Percentiles rank a stretch among this genome's conserved stretches.
Conservation (phyloP, 805 yeast species). For the Sungouiella thailandica region DNA sequence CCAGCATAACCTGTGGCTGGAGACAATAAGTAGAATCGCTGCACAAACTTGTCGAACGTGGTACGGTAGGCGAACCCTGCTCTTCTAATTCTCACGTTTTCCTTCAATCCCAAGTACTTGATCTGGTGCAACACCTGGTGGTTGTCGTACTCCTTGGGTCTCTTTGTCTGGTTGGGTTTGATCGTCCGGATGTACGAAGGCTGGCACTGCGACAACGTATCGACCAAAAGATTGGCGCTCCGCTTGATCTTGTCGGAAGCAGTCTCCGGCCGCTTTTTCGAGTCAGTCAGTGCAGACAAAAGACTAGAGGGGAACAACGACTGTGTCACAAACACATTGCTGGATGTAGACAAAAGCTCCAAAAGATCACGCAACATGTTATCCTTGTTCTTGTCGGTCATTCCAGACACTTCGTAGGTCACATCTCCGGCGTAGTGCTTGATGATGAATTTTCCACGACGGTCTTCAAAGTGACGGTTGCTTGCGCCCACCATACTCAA, state of each 20-base stretch:
- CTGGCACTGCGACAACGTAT: conserved; percentile 81
- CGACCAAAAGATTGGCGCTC: conserved; percentile 87
- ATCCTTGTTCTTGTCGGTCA: conserved; percentile 97
- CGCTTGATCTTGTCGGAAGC: conserved; percentile 92
- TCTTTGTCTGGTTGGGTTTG: conserved; percentile 91
- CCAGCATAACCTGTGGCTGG: conserved; percentile 90
- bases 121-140: conserved; percentile 92
- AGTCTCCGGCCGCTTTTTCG: conserved; percentile 84
- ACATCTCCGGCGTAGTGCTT: conserved; percentile 99
- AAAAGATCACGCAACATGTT: conserved; percentile 83
- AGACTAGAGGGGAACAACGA: conserved; percentile 37
- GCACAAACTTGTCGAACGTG: conserved; percentile 92
- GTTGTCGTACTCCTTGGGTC: conserved; percentile 84
- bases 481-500: conserved; percentile 70
- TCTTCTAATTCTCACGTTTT: conserved; percentile 94
- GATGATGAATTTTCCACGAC: conserved; percentile 81
- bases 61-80: conserved; percentile 99
- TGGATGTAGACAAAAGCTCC: conserved; percentile 69
- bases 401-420: conserved; percentile 77
- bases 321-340: conserved; percentile 63
- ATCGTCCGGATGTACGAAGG: conserved; percentile 97
- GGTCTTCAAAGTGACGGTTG: conserved; percentile 84
- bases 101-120: conserved; percentile 92
- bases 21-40: conserved; percentile 84
- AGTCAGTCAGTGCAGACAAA: conserved; percentile 38